Conservation (phyloP, 2,329 filamentous ascomycete genomes). For the Neospermospora avenae region DNA sequence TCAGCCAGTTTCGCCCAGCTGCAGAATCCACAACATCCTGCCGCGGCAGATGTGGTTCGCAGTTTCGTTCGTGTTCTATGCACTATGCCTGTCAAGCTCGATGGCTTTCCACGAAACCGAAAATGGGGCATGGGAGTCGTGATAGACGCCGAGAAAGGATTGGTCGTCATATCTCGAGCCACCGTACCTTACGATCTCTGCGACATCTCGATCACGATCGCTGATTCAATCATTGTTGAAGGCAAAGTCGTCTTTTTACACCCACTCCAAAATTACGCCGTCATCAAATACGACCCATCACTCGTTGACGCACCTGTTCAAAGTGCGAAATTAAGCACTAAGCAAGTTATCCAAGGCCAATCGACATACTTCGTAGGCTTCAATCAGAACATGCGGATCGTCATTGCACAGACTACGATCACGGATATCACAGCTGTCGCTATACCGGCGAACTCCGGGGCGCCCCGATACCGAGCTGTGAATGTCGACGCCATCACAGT, state of each 20-base stretch:
- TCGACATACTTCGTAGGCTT: slow-evolving; percentile 98
- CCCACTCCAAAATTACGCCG: slow-evolving; percentile 92
- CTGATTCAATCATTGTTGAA: slow-evolving; percentile 91
- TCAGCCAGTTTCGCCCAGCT: slow-evolving; percentile 91
- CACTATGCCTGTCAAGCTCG: slow-evolving; percentile 91
- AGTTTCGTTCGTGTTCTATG: slow-evolving; percentile 94
- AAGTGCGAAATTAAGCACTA: slow-evolving; percentile 77
- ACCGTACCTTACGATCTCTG: slow-evolving; percentile 96
- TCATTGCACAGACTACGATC: slow-evolving; percentile 89
- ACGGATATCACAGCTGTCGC: slow-evolving; percentile 97
- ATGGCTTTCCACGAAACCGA: slow-evolving; percentile 93
- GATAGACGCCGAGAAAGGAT: slow-evolving; percentile 93
- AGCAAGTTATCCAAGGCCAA: slow-evolving; percentile 86
- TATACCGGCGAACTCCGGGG: slow-evolving; percentile 88
- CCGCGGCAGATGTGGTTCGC: slow-evolving; percentile 87
- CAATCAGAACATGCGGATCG: slow-evolving; percentile 90
- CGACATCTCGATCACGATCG: slow-evolving; percentile 93
- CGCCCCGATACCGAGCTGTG: slow-evolving; percentile 88
- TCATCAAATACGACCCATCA: slow-evolving; percentile 89
- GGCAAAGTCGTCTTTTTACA: slow-evolving; percentile 95
- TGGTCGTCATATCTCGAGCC: slow-evolving; percentile 90
- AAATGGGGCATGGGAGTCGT: slow-evolving; percentile 96
- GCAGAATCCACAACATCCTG: slow-evolving; percentile 81
- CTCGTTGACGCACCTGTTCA: slow-evolving; percentile 93
- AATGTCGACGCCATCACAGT: slow-evolving; percentile 97